These are phyloP conservation scores for Suillus plorans DNA, from an alignment of 768 basidiomycete genomes.

Conservation along the genomic window DNA sequence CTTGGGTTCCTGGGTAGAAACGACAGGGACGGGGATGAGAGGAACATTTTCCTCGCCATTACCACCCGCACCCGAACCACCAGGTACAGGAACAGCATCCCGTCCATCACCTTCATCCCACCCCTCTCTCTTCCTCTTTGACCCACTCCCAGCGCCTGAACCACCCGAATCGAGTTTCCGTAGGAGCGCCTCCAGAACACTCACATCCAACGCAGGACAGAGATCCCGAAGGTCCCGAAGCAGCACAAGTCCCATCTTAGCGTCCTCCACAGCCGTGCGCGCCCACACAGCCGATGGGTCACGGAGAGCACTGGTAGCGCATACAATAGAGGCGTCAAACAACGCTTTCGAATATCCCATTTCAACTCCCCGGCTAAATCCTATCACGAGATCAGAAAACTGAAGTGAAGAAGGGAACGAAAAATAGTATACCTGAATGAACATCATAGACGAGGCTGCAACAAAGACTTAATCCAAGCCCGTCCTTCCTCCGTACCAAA, in stretches of 20 bases:
- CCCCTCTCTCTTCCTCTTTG: slow-evolving; percentile 1
- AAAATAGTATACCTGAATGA: not conserved
- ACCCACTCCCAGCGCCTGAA: not conserved
- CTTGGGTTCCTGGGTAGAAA: not conserved
- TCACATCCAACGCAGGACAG: slow-evolving; percentile 6
- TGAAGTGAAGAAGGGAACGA: not conserved
- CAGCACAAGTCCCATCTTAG: slow-evolving; percentile 44
- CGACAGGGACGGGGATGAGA: not conserved
- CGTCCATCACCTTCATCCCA: slow-evolving; percentile 4
- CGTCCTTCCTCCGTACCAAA: not conserved
- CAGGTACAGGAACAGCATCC: not conserved
- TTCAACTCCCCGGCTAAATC: not conserved
- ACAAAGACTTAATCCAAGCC: slow-evolving; percentile 3
- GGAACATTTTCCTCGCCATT: not conserved
- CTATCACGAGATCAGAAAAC: not conserved
- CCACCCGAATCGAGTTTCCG: not conserved
- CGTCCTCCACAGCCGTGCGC: slow-evolving; percentile 45
- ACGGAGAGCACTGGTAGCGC: slow-evolving; percentile 60
- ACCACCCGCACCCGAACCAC: not conserved
- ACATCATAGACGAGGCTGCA: not conserved
- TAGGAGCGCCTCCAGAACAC: not conserved
- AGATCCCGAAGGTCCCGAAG: slow-evolving; percentile 29
- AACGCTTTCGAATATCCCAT: slow-evolving; percentile 41
- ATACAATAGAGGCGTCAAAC: slow-evolving; percentile 65
- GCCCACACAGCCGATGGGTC: slow-evolving; percentile 50